Base-by-base conservation (phyloP, 2,329 filamentous ascomycete species). In the Chaetothyriales sp. region DNA sequence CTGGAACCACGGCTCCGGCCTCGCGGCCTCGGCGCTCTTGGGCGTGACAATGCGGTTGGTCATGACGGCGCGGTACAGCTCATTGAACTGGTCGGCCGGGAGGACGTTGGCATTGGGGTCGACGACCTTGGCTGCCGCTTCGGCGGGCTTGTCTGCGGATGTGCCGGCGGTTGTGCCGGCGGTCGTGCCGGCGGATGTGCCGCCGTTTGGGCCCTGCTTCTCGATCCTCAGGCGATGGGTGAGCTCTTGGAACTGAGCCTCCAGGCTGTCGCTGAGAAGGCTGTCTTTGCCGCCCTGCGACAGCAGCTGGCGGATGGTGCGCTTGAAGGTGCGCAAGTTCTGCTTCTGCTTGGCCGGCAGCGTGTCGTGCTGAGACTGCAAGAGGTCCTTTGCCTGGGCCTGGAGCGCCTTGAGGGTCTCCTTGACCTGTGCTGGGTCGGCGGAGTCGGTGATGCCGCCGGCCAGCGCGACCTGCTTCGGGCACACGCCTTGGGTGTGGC, bases 281-380 rank as follows among this genome's bases (percentile, higher is more conserved):
- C 66, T 70, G 52, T 64, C 51, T 37, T 69, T 67, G 18, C 68
- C 60, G 53, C 77, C 73, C 51, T 77, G 74, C 49, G 76, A 72
- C 47, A 90, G 73, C 45, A 84, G 77, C 46, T 76, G 74, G 61
- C 79, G 80, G 46, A 86, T 75, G 22, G 77, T 73, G 60, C 77
- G 77, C 54, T 83, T 73, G 70, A 94, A 86, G n/a, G 76, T 70
- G 48, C 88, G 84, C 50, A 94, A 74, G 50, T 82, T 77, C 64
- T 83, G 80, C 73, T 90, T 92, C 64, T 83, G 80, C 65, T 82
- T 84, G 50, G 79, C 85, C 29, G 77, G 76, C 33, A 89, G 70
- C 22, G 73, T 66, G 4, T 73, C 68, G 54, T 74, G 70, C 54
- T 77, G 66, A 52, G 69, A 73, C 8, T 74, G 71, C 54, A 85